Evolutionary conservation across 768 basidiomycete species (phyloP), one percentile per base, ranked within the genome.

Genomic region (Leccinellum rugosiceps): DNA sequence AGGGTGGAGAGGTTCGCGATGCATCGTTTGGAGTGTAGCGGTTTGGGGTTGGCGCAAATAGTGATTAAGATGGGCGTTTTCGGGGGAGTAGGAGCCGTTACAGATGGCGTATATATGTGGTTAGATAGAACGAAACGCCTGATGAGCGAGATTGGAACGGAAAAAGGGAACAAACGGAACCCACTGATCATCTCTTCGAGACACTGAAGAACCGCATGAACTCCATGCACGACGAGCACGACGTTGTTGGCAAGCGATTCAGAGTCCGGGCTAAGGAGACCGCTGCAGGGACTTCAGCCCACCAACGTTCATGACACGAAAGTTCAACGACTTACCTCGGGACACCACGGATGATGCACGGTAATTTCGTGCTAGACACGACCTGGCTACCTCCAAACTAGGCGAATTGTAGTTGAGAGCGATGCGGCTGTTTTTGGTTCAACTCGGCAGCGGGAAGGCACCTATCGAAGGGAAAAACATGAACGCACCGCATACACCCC

Each of bases 351-450:
- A 92, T 78, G 50, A 92, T 80, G 53, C 85, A 80, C 0, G 87
- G 78, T n/a, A 91, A 72, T 63, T 84, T 87, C n/a, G 75, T 64
- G 69, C 85, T 92, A 23, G 84, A 69, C 15, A 83, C 75, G 34
- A 87, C 74, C 67, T 90, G 88, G 63, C 85, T 89, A 55, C 90
- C 86, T 28, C 88, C 91, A 66, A 90, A 92, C 90, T 92, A 61
- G n/a, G n/a, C n/a, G n/a, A n/a, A n/a, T n/a, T n/a, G 10, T 5
- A 25, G 25, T 50, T 17, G 21, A 7, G 1, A 30, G 52, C 43
- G 55, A 55, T 55, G 52, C 38, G 53, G 56, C 54, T 49, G 60
- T 10, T 14, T 26, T 41, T 15, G 19, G 41, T 43, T 19, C n/a
- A 43, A 19, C 11, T 11, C 10, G 41, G 19, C 3, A 43, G 41